Base-by-base conservation (phyloP, 306 rosid genomes). In the Chamaecrista fasciculata region DNA sequence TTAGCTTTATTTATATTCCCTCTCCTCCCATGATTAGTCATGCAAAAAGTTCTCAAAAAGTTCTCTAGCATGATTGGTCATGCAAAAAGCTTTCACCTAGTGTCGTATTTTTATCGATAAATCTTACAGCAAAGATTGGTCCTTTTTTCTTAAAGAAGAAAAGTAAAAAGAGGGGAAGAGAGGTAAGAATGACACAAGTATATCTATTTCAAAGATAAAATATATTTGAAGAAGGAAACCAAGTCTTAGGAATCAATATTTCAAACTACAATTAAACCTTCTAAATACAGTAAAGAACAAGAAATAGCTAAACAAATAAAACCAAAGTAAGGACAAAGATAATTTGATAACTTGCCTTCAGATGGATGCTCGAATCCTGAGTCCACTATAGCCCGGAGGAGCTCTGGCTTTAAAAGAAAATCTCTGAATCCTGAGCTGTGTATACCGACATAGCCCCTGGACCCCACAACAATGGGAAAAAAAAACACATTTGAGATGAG, bases 331-430 rank as follows among this genome's bases (percentile, higher is more conserved):
- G 43, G 16, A 18, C 12, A 33, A 36, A 21, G 26, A 59, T 8
- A 33, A 48, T 40, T 66, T 4, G 23, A 72, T 29, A 79, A 58
- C 24, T 74, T 80, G 86, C 95, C 95, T 88, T 88, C 95, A 21
- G 95, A 88, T 25, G 95, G 95, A 72, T 88, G 95, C 89, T 88
- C 95, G 83, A 88, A 88, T 52, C 95, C 95, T 0, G 95, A 88
- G 82, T 88, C 94, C 66, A 87, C 94, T 55, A 87, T 87, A 76
- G 94, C 88, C 2, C 94, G 88, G 12, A 87, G 90, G 67, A 87
- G 94, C 76, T 87, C 94, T 70, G 94, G 94, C 90, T 87, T 87
- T 76, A 87, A 75, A 44, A 88, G 95, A 72, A 88, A 88, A 81
- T 88, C 95, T 83, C 95, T 83, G 80, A 88, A 88, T 55, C 95